Base-by-base conservation (phyloP, 257 asterid genomes). In the Fraxinus anomala region DNA sequence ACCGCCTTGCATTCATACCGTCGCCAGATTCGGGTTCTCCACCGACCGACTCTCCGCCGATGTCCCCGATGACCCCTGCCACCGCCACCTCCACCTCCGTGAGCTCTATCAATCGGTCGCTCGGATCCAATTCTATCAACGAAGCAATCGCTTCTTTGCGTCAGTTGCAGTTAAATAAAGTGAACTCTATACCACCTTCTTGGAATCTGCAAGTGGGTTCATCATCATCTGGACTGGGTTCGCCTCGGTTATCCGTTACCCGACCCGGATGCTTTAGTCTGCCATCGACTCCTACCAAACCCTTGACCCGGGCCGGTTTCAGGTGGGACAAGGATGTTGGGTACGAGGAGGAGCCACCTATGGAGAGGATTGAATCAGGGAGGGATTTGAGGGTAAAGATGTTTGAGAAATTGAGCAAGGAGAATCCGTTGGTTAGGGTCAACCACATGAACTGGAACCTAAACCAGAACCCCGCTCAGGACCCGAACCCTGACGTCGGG, bases 311-410 rank as follows among this genome's bases (percentile, higher is more conserved):
- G 19, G 77, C 80, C 40, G 84, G 83, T 21, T 51, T 70, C 12
- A 68, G 88, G 0, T 67, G 16, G 51, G 51, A 65, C 14, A 73
- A 75, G 0, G 89, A 87, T 36, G 39, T 42, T 42, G 51, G 5
- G 17, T 42, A 42, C 51, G 51, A 79, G 47, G 89, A 84, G 70
- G 87, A 83, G 73, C 86, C 87, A 0, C 24, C 73, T 14, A 80
- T 85, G 88, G 91, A 87, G 82, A 79, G 89, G 79, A 89, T 85
- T 1, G 91, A 89, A 74, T 87, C 91, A 0, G 93, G 93, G 3
- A 81, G 89, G 80, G 87, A 80, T 33, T 31, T 89, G 80, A 85
- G 93, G 86, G 87, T 82, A 0, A 84, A 78, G 78, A 82, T 89
- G 84, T 82, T 89, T 40, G 87, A 85, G 79, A 89, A 42, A 39